Conservation (phyloP, 306 rosid species). For the Adenanthera pavonina region DNA sequence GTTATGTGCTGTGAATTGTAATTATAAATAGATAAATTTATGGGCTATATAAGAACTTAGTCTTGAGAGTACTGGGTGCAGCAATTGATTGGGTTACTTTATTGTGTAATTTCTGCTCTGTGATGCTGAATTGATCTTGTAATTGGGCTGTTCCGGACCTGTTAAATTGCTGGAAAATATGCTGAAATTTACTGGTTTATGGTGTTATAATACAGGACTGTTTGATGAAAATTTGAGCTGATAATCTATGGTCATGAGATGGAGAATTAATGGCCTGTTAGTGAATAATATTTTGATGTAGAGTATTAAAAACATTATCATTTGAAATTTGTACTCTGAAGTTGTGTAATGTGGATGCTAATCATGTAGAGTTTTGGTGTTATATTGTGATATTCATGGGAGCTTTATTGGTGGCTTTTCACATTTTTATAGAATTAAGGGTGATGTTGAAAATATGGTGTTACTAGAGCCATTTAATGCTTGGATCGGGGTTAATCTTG, state of each 20-base stretch:
- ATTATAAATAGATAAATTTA: background rate
- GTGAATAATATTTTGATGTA: background rate
- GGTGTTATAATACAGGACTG: background rate
- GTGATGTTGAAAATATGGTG: background rate
- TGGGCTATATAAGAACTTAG: background rate
- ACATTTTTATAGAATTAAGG: too few relatives aligned
- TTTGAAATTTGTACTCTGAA: background rate
- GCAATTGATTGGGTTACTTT: too few relatives aligned
- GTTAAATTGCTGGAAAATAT: background rate
- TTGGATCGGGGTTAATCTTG: too few relatives aligned
- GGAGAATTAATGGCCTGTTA: background rate
- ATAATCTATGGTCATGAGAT: background rate
- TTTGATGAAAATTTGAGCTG: background rate
- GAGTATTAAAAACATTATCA: background rate
- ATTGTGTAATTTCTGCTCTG: background rate
- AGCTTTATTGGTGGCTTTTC: background rate
- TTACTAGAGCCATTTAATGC: too few relatives aligned
- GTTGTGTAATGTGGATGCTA: background rate
- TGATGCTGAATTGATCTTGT: background rate
- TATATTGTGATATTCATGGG: background rate
- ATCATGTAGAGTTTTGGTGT: background rate
- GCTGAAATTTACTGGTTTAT: background rate
- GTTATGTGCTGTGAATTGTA: background rate
- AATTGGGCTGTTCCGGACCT: background rate
- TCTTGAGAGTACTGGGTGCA: background rate